Percentiles rank a stretch among this genome's conserved stretches.
These are phyloP conservation scores for Gaertneriomyces sp. DNA, from an alignment of 192 early-diverging fungal genomes.

Conservation along the genomic window DNA sequence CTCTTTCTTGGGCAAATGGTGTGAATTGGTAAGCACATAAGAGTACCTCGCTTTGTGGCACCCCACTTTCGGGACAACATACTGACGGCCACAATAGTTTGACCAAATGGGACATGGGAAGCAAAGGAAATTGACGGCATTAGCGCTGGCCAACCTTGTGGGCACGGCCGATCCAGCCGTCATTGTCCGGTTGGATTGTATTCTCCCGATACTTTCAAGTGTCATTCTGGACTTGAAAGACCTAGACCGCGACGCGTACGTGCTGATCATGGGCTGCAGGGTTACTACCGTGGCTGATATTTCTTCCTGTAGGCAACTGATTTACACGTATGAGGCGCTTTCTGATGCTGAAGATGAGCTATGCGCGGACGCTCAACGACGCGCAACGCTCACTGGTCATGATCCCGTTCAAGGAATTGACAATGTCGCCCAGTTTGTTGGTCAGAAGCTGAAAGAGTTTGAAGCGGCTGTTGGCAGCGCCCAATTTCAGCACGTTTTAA, in stretches of 20 bases:
- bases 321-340: conserved; percentile 52
- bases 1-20: conserved; percentile 54
- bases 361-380: conserved; percentile 31
- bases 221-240: conserved; percentile 62
- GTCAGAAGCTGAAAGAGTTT: neutral
- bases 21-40: conserved; percentile 58
- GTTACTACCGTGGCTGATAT: neutral
- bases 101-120: conserved; percentile 70
- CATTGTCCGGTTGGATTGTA: conserved; percentile 42
- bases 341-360: conserved; percentile 52
- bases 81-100: conserved; percentile 45
- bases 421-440: neutral
- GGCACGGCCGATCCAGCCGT: conserved; percentile 48
- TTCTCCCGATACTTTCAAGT: conserved; percentile 60
- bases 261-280: neutral
- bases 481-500: neutral
- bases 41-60: neutral
- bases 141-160: conserved; percentile 55
- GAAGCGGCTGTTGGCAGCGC: neutral
- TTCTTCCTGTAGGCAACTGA: conserved; percentile 21
- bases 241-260: conserved; percentile 57
- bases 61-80: neutral
- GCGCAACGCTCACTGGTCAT: conserved; percentile 29
- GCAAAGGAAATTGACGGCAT: conserved; percentile 53
- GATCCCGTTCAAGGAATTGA: conserved; percentile 12